These are phyloP conservation scores for Coniferiporia sulphurascens DNA, from an alignment of 1,284 basidiomycete genomes.

Conservation along the genomic window DNA sequence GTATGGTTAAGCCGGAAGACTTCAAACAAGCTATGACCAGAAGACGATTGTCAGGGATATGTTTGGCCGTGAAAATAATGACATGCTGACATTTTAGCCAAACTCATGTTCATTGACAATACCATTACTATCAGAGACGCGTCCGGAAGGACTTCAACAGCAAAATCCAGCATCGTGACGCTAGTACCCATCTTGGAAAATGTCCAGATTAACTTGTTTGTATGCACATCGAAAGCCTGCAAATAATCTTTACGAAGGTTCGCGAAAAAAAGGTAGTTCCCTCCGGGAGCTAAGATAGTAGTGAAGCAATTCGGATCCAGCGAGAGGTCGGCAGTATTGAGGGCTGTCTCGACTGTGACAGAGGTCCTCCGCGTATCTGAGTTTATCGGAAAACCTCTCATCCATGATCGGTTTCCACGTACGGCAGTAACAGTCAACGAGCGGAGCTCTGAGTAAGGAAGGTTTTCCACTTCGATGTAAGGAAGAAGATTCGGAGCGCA, in stretches of 20 bases:
- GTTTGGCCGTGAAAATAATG: too few species aligned
- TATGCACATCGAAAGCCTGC: neutral
- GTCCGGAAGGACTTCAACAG: neutral
- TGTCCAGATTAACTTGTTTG: neutral
- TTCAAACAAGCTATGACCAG: neutral
- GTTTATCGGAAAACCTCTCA: neutral
- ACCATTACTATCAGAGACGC: neutral
- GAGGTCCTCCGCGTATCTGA: neutral
- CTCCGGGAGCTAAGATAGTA: neutral
- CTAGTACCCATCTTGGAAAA: too few species aligned
- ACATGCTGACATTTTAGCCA: neutral
- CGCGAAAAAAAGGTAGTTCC: neutral
- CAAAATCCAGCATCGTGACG: neutral
- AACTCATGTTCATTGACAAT: neutral
- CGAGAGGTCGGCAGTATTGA: neutral
- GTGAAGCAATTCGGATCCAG: neutral
- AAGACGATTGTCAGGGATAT: neutral
- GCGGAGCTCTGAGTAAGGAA: neutral
- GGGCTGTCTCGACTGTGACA: neutral
- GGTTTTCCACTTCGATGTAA: neutral
- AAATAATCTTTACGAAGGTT: neutral
- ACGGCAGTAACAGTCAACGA: neutral
- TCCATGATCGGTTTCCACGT: neutral
- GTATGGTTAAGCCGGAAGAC: neutral
- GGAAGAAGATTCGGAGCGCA: neutral